Conservation (phyloP, 2,329 filamentous ascomycete genomes). For the Xylariaceae sp. region DNA sequence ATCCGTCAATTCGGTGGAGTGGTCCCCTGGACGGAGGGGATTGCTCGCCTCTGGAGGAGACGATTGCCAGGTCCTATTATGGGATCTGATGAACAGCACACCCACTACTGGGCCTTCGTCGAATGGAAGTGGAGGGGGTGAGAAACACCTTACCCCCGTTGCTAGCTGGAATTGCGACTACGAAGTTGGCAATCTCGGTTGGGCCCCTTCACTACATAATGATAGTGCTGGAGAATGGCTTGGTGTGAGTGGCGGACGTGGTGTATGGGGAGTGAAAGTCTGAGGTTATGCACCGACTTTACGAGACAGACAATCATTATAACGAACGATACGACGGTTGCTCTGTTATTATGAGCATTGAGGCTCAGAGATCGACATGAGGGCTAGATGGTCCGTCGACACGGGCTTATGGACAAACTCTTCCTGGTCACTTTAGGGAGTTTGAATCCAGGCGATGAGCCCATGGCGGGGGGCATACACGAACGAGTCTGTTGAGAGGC, state of each 20-base stretch:
- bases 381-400: neutral
- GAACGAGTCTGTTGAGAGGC: neutral
- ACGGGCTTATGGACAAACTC: neutral
- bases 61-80: slow-evolving; percentile 84
- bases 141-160: slow-evolving; percentile 61
- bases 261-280: slow-evolving; percentile 67
- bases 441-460: neutral
- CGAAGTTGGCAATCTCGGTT: slow-evolving; percentile 78
- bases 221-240: slow-evolving; percentile 73
- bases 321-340: neutral
- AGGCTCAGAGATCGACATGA: neutral
- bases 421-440: neutral
- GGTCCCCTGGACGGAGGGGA: slow-evolving; percentile 82
- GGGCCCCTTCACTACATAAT: slow-evolving; percentile 66
- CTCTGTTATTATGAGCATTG: neutral
- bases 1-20: slow-evolving; percentile 87
- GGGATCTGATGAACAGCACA: slow-evolving; percentile 77
- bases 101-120: slow-evolving; percentile 40
- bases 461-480: neutral
- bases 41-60: slow-evolving; percentile 88
- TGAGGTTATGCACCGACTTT: slow-evolving; percentile 8
- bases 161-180: slow-evolving; percentile 83
- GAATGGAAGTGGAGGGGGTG: slow-evolving; percentile 47
- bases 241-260: slow-evolving; percentile 72
- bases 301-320: neutral